These are phyloP conservation scores for Geranium incanum DNA, from an alignment of 441 rosid species.

Conservation along the genomic window DNA sequence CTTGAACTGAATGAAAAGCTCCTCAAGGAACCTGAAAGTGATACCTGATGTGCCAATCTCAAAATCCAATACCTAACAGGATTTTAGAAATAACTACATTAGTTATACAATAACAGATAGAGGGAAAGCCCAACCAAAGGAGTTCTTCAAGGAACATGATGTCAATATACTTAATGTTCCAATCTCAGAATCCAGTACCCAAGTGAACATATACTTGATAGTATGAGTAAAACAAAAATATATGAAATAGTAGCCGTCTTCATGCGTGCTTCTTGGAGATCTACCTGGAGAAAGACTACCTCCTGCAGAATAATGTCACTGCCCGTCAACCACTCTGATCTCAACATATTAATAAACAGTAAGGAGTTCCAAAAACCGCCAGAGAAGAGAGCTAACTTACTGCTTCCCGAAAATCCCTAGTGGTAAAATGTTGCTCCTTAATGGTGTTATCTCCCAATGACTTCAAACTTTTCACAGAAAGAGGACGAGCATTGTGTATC, in stretches of 20 bases:
- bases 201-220: conserved; percentile 9
- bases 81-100: not conserved
- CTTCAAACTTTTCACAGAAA: conserved; percentile 46
- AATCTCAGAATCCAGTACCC: not conserved
- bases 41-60: conserved; percentile 56
- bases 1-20: conserved; percentile 53
- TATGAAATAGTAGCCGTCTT: conserved; percentile 5
- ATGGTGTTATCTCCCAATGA: conserved; percentile 46
- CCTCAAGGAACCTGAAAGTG: conserved; percentile 51
- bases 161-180: not conserved
- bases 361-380: conserved; percentile 1
- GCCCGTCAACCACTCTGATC: conserved; percentile 14
- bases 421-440: conserved; percentile 52
- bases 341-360: not conserved
- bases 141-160: not conserved
- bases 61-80: conserved; percentile 48
- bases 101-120: not conserved
- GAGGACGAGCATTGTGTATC: conserved; percentile 53
- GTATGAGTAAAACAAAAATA: conserved; percentile 12
- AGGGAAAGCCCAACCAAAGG: not conserved
- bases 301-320: conserved; percentile 36
- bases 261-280: conserved; percentile 7
- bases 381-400: conserved; percentile 32
- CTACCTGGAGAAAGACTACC: conserved; percentile 64
- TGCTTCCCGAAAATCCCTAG: conserved; percentile 61